A percentile compares a stretch with the other conserved stretches of the same genome.
Evolutionary conservation across 495 filamentous ascomycete species (phyloP).

Genomic region (Penicillium alfredii): DNA sequence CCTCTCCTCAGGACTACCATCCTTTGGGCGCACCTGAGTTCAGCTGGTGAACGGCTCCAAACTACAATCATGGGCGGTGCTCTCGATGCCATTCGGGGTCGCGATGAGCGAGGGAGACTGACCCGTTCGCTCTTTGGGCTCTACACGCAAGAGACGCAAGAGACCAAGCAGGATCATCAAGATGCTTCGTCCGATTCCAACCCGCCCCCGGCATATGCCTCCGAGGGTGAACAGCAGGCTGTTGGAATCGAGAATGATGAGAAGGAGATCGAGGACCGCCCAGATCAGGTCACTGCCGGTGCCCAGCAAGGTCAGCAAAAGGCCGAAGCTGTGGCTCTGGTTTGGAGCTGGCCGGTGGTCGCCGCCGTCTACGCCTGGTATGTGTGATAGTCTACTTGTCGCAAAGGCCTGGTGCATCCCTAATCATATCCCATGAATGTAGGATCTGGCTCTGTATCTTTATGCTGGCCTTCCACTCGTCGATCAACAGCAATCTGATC

Average conservation of each 20-base stretch:
- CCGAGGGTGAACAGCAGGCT: not conserved
- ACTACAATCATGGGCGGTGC: slow-evolving; percentile 2
- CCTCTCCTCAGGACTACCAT: no score
- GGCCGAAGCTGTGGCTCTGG: slow-evolving; percentile 39
- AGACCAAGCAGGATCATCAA: slow-evolving; percentile 1
- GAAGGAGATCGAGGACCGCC: slow-evolving; percentile 19
- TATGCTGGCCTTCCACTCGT: slow-evolving; percentile 35
- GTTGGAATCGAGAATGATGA: slow-evolving; percentile 19
- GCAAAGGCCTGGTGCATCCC: no score
- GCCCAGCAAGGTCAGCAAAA: slow-evolving; percentile 35
- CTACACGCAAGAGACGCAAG: not conserved
- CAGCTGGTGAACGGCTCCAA: no score
- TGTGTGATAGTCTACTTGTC: slow-evolving; percentile 12
- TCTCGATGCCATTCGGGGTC: not conserved
- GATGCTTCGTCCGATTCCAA: slow-evolving; percentile 1
- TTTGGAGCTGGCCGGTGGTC: slow-evolving; percentile 31
- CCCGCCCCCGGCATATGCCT: no score
- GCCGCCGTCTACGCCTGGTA: slow-evolving; percentile 36
- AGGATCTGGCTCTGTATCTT: slow-evolving; percentile 44
- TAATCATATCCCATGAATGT: not conserved
- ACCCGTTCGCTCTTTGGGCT: not conserved
- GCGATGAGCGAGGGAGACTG: not conserved
- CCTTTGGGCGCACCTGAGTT: no score
- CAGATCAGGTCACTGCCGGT: slow-evolving; percentile 20
- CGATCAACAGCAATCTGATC: slow-evolving; percentile 31